Base-by-base conservation (phyloP, 805 yeast species). In the Starmerella geochares region DNA sequence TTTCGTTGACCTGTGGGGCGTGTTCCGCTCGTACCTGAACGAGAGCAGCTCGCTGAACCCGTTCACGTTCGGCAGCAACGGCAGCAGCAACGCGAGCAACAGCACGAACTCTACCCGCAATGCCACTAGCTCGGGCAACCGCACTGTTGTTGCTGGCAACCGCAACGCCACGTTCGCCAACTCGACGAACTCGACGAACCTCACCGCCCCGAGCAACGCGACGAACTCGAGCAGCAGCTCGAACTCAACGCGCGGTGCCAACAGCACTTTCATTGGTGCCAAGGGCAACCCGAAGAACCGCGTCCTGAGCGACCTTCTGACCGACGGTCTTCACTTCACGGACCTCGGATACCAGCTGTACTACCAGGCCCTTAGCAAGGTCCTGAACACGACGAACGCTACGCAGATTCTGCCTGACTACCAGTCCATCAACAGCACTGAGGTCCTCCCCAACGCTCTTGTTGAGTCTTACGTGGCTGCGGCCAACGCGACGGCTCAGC, bases 281-380 rank as follows among this genome's bases (percentile, higher is more conserved):
- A 44, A 49, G 49, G 52, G 52, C 36, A 44, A 50, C 48, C 53
- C 53, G 31, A 35, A 47, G 31, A 47, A 47, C 38, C 19, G 37
- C 14, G 16, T 50, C 11, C 47, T 60, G n/a, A 24, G 31, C 7
- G 52, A 49, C 21, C 56, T 76, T 8, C 58, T 77, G 24, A 54
- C 62, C 14, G 80, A 76, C 53, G 87, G 87, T 4, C 61, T 83
- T 37, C 88, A 83, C 63, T 82, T 68, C 62, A 68, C 75, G 2
- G 77, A 78, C 1, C 59, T 63, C 28, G 81, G 78, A 0, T 82
- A 81, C 64, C 62, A 67, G 48, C 46, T 81, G 5, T 64, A 74
- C 53, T 79, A 17, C 48, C 17, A 7, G 16, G 53, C 49, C 9
- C 45, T 50, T 14, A 28, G 17, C 25, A 37, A 36, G 33, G 33